Base-by-base conservation (phyloP, 2,329 filamentous ascomycete genomes). In the Lecanicillium sp. region DNA sequence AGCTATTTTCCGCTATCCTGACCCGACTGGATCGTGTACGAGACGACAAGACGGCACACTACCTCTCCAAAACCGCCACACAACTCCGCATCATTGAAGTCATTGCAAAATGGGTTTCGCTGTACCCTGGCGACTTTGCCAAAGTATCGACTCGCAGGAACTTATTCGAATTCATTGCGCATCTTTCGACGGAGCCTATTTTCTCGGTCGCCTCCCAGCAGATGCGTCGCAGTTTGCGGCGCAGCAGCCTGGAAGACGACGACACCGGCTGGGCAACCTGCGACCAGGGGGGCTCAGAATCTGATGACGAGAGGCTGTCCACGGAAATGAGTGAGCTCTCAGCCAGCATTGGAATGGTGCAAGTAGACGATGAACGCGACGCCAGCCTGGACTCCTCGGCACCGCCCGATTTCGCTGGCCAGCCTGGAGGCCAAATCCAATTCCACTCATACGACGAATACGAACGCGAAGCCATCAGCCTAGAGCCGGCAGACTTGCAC, bases 81-180 rank as follows among this genome's bases (percentile, higher is more conserved):
- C 91, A 96, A 62, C 75, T 95, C 47, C 82, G 90, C 44, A 86
- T 91, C 52, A 83, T 95, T 32, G 84, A 87, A 55, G 82, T 93
- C 6, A 72, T 97, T 50, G 87, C 89, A 5, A 87, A 87, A 62
- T 98, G 93, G 93, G 84, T 95, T 2, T 83, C 84, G 14, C 73
- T 84, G 36, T 97, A 97, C 64, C 90, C 93, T 0, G 91, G 90
- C 14, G 93, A 98, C 65, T 95, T 97, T 71, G 90, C 90, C 1
- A 83, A 86, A 52, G 78, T 84, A 2, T 77, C 77, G 19, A 94
- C 89, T 2, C 81, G 83, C 55, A 80, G 78, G 54, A 81, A 79
- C 26, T 71, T 96, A 32, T 79, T 84, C 42, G 81, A 82, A 20
- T 93, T 98, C 58, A 84, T 95, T 29, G 68, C 72, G 15, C 78